Percentiles rank a stretch among this genome's conserved stretches.
Evolutionary conservation across 139 green algal species (phyloP).

Genomic region (Picochlorum sp.): DNA sequence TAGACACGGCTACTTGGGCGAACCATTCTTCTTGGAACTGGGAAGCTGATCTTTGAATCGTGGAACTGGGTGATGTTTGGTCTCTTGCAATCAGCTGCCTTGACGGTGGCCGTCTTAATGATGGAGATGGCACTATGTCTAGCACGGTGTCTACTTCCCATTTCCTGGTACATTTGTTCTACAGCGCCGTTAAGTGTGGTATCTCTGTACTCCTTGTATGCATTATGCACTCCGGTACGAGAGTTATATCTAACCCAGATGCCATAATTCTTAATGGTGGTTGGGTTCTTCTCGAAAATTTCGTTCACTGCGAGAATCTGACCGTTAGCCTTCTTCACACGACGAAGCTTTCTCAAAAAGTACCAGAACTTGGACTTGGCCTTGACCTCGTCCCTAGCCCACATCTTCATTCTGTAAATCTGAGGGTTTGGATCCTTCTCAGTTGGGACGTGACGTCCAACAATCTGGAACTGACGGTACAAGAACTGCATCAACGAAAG

Average conservation of each 20-base stretch:
- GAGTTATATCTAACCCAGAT: slow-evolving; percentile 98
- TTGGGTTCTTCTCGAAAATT: slow-evolving; percentile 96
- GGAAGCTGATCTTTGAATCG: slow-evolving; percentile 91
- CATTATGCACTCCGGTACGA: slow-evolving; percentile 92
- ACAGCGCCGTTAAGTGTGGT: slow-evolving; percentile 95
- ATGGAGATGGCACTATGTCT: slow-evolving; percentile 72
- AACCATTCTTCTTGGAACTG: slow-evolving; percentile 60
- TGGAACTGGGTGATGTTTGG: slow-evolving; percentile 91
- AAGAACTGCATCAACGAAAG: slow-evolving; percentile 59
- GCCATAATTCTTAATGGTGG: slow-evolving; percentile 97
- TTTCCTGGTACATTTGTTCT: slow-evolving; percentile 94
- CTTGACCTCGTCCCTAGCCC: slow-evolving; percentile 81
- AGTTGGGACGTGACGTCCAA: slow-evolving; percentile 91
- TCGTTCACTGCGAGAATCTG: slow-evolving; percentile 95
- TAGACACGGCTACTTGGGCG: slow-evolving; percentile 43
- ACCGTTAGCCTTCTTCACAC: slow-evolving; percentile 99
- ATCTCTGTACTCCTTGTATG: slow-evolving; percentile 99
- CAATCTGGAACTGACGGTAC: slow-evolving; percentile 98
- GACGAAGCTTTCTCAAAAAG: slow-evolving; percentile 90
- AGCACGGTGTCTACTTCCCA: slow-evolving; percentile 92
- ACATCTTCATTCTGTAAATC: slow-evolving; percentile 99
- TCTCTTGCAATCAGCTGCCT: slow-evolving; percentile 74
- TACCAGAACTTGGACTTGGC: slow-evolving; percentile 99
- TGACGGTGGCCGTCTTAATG: slow-evolving; percentile 93
- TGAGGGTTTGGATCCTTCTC: slow-evolving; percentile 74